Base-by-base conservation (phyloP, 1,139 yeast genomes). In the Geotrichum candidum region DNA sequence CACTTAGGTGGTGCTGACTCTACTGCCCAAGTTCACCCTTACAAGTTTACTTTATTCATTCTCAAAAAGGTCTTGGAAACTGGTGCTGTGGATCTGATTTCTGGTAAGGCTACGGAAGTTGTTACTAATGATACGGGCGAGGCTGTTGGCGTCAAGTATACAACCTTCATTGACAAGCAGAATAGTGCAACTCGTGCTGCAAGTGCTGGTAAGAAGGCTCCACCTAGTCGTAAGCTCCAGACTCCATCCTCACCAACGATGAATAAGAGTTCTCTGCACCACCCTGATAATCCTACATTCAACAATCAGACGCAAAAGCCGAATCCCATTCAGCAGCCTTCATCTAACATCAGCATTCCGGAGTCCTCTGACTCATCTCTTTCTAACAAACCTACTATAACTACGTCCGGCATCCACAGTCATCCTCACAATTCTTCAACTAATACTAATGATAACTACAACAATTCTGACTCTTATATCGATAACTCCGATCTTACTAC, bases 1-100 rank as follows among this genome's bases (percentile, higher is more conserved):
- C 82, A 85, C 9, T 77, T 94, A 61, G 98, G 99, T 33, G 95
- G 90, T 22, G 82, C 84, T 41, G 94, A 88, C 65, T 86, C 96
- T 15, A 92, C 98, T 0, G 98, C 97, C 0, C 99, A 94, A 75
- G 97, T 94, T 10, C 98, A 94, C 73, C 99, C 99, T 1, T 90
- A 88, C 77, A 87, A 88, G 73, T 92, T 94, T 74, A 92, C 98
- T 38, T 88, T 87, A 61, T 88, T 83, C 70, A 79, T 94, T 13
- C 78, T 94, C 66, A 84, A 85, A 67, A 88, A 89, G 72, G 96
- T 97, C 45, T 84, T 88, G 65, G 92, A 88, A 68, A 77, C 87
- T 1, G 96, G 96, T 1, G 85, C 90, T n/a, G 88, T 91, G n/a
- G 96, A 89, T 68, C 77, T 94, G 59, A 80, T 92, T 35, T 80